phyloP scores from a whole-genome alignment of 805 yeast species.

The Candida xiaguanensis region DNA sequence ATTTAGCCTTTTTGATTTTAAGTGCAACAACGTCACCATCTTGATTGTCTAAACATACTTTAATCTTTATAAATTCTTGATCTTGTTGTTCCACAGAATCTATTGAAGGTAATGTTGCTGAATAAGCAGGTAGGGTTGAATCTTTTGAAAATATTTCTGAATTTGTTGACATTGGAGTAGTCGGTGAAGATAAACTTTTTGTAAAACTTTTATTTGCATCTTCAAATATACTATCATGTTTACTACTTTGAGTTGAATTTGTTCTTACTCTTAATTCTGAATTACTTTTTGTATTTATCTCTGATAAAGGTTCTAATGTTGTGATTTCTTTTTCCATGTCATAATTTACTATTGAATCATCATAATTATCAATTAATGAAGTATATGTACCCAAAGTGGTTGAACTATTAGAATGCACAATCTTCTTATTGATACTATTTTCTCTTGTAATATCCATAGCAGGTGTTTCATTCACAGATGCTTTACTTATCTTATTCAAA shows the following conservation, averaged over 20 bases:
- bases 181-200: neutral
- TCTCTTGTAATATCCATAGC: constrained; percentile 6
- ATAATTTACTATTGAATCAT: constrained; percentile 10
- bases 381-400: constrained; percentile 23
- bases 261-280: neutral
- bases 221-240: constrained; percentile 4
- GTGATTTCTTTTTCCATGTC: neutral
- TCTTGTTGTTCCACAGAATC: constrained; percentile 11
- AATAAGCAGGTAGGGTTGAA: constrained; percentile 1
- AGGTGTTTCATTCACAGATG: neutral
- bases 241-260: constrained; percentile 2
- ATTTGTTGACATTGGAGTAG: constrained; percentile 6
- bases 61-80: constrained; percentile 19
- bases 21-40: constrained; percentile 29
- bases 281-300: neutral
- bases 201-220: neutral
- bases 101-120: constrained; percentile 13
- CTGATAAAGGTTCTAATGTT: neutral
- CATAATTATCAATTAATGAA: constrained; percentile 29
- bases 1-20: constrained; percentile 19
- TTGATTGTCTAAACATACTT: constrained; percentile 21
- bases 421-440: constrained; percentile 14
- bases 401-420: constrained; percentile 17
- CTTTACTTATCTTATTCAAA: too few relatives aligned
- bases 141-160: neutral